A percentile compares a stretch with the other conserved stretches of the same genome.
Conservation (phyloP, 148 eudicot species). For the Gaultheria prostrata region DNA sequence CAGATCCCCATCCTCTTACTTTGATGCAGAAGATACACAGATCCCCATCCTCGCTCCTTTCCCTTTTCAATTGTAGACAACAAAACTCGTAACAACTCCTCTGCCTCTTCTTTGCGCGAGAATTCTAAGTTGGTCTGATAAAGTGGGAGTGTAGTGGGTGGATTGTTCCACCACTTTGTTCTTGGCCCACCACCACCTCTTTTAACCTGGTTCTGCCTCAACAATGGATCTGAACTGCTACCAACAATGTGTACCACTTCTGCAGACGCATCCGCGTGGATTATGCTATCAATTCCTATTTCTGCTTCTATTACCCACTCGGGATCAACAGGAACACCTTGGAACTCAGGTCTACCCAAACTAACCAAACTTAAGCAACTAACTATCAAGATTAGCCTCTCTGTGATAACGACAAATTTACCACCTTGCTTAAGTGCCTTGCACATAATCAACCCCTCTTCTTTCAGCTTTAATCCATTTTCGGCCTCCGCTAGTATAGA, state of each 20-base stretch:
- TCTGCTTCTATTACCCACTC: slow-evolving; percentile 67
- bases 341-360: slow-evolving; percentile 58
- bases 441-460: slow-evolving; percentile 62
- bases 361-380: slow-evolving; percentile 58
- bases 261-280: slow-evolving; percentile 59
- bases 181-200: slow-evolving; percentile 32
- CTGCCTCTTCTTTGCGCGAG: slow-evolving; percentile 55
- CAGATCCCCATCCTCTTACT: slow-evolving; percentile 78
- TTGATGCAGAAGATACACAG: slow-evolving; percentile 65
- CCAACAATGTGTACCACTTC: slow-evolving; percentile 78
- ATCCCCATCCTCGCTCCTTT: slow-evolving; percentile 77
- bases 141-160: slow-evolving; percentile 58
- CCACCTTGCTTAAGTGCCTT: slow-evolving; percentile 65
- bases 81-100: slow-evolving; percentile 51
- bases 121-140: slow-evolving; percentile 74
- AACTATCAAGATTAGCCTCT: slow-evolving; percentile 56
- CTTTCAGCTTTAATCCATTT: slow-evolving; percentile 48
- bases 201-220: slow-evolving; percentile 46
- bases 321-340: slow-evolving; percentile 72
- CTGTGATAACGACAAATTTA: slow-evolving; percentile 57
- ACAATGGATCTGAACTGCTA: slow-evolving; percentile 56
- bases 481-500: slow-evolving; percentile 59
- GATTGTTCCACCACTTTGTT: slow-evolving; percentile 44
- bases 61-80: slow-evolving; percentile 61
- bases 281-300: slow-evolving; percentile 71